Evolutionary conservation across 2,329 filamentous ascomycete species (phyloP).

Genomic region (Pseudogymnoascus sp.): DNA sequence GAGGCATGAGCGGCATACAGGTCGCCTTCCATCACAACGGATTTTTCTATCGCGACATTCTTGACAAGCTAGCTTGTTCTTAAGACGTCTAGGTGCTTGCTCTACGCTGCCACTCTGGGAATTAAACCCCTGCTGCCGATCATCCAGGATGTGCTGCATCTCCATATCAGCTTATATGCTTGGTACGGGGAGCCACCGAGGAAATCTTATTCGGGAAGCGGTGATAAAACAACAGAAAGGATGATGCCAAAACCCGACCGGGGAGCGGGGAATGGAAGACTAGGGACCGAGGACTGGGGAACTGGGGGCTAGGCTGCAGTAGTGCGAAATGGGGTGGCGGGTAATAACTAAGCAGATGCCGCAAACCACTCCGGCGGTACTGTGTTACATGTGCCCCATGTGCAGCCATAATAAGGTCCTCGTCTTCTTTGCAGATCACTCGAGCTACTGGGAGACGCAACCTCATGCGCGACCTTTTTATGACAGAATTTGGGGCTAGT

Average conservation of each 20-base stretch:
- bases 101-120: not conserved
- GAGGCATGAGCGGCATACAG: not conserved
- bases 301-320: not conserved
- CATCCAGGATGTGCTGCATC: not conserved
- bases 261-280: not conserved
- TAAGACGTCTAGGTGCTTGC: conserved; percentile 6
- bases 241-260: not conserved
- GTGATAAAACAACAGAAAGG: not conserved
- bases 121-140: not conserved
- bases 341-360: not conserved
- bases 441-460: not conserved
- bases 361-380: not conserved
- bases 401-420: no score
- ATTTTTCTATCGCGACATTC: conserved; percentile 9
- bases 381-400: no score
- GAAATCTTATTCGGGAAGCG: not conserved
- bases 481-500: not conserved
- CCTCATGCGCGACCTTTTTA: not conserved
- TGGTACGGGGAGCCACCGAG: not conserved
- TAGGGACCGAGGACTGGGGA: not conserved
- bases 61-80: conserved; percentile 7
- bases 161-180: not conserved
- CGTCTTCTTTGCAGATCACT: no score
- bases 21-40: conserved; percentile 3
- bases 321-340: not conserved